Evolutionary conservation across 148 eudicot genomes (phyloP), one percentile per base, ranked within the genome.

Genomic region (Camellia japonica): DNA sequence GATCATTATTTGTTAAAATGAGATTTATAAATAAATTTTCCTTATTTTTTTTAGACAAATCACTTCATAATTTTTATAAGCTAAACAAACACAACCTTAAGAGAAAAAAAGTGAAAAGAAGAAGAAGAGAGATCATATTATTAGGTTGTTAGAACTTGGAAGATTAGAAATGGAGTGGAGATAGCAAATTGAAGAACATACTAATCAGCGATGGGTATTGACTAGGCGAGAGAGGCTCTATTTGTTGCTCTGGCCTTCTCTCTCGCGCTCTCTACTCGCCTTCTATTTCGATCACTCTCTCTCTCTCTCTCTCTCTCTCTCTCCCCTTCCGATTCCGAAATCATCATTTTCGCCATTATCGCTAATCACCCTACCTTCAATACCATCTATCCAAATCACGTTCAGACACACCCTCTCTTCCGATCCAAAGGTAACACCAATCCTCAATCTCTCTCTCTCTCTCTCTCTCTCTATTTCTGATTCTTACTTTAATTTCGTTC

Each of bases 191-290:
- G 13, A 70, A 23, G 47, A 71, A 71, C 72, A 16, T 61, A 6
- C 51, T 15, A 61, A 60, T 30, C 62, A 18, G 19, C 1, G 46
- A 23, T 43, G 18, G 43, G 30, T 3, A 19, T 76, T 47, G 71
- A 76, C 59, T 46, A 51, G 79, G 70, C 73, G 72, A 58, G 10
- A 51, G 41, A 55, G 76, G 62, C 71, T 61, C 38, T 15, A 52
- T 65, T 49, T 38, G 58, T 51, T 75, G 59, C 38, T 60, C 60
- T 67, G 74, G 61, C 80, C 73, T 66, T 71, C 78, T 72, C 54
- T 52, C 82, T 71, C 79, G 81, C 78, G 83, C 83, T 79, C 83
- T 77, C 85, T 66, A 76, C 66, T 73, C 85, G 86, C 86, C 83
- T 79, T 71, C 69, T 65, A 72, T 80, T 85, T 77, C 87, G 84